Evolutionary conservation across 352 stramenopile genomes (phyloP).

Genomic region (Paralagenidium karlingii): DNA sequence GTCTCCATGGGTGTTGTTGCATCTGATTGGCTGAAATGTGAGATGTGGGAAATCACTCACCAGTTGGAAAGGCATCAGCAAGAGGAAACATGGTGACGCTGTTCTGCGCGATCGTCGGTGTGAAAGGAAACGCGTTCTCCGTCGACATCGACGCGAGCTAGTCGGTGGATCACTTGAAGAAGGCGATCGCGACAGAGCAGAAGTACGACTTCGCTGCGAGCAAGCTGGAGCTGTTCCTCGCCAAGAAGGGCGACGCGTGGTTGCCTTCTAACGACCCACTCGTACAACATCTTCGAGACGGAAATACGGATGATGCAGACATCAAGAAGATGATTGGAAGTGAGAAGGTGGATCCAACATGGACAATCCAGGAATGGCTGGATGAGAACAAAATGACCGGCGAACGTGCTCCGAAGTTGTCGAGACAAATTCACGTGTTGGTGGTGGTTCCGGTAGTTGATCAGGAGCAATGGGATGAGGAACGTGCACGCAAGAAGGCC

Average conservation of each 20-base stretch:
- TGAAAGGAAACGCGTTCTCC: slow-evolving; percentile 3
- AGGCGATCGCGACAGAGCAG: slow-evolving; percentile 2
- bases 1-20: no score
- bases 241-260: slow-evolving; percentile 5
- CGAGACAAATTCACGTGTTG: slow-evolving; percentile 1
- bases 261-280: no score
- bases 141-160: slow-evolving; percentile 1
- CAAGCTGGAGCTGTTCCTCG: slow-evolving; percentile 3
- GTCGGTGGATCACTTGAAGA: slow-evolving; percentile 4
- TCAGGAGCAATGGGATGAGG: slow-evolving; percentile 1
- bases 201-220: background rate
- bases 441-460: slow-evolving; percentile 4
- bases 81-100: slow-evolving; percentile 3
- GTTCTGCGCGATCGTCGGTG: slow-evolving; percentile 3
- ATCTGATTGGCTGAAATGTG: no score
- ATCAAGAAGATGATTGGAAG: background rate
- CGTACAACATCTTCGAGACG: no score
- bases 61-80: background rate
- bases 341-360: background rate
- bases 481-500: slow-evolving; percentile 2
- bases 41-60: no score
- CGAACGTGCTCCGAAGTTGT: background rate
- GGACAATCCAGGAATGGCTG: background rate
- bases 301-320: background rate
- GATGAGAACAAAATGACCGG: background rate